Evolutionary conservation across 768 basidiomycete species (phyloP).

Genomic region (Paxillus rubicundulus): DNA sequence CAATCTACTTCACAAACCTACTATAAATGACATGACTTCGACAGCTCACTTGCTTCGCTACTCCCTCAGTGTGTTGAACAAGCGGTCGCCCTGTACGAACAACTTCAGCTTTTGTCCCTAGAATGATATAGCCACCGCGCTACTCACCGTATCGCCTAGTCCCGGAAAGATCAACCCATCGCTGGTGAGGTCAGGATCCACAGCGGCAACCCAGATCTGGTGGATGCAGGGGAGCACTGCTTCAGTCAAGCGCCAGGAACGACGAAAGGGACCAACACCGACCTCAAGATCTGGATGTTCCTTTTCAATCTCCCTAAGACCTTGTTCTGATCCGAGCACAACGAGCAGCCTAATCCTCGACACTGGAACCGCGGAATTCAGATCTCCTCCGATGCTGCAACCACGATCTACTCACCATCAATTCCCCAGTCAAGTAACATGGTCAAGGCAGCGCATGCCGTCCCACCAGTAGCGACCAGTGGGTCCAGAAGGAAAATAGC

Average conservation of each 20-base stretch:
- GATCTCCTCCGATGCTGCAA: background rate
- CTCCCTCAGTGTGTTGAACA: constrained; percentile 69
- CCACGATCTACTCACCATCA: constrained; percentile 43
- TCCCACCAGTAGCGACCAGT: constrained; percentile 91
- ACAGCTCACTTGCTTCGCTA: constrained; percentile 16
- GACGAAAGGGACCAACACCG: background rate
- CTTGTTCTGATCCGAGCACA: constrained; percentile 75
- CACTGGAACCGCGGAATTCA: constrained; percentile 35
- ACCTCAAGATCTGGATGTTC: constrained; percentile 84
- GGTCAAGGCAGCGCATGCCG: constrained; percentile 79
- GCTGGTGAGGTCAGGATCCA: constrained; percentile 68
- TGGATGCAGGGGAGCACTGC: background rate
- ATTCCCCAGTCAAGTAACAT: constrained; percentile 89
- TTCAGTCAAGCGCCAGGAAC: background rate
- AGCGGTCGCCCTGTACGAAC: constrained; percentile 67
- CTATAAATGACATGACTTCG: background rate
- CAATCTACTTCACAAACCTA: background rate
- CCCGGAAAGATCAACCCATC: constrained; percentile 88
- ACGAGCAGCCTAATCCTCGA: constrained; percentile 77
- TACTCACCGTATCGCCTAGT: constrained; percentile 81
- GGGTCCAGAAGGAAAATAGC: constrained; percentile 88
- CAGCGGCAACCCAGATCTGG: constrained; percentile 84
- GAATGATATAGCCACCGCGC: background rate
- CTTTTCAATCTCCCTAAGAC: constrained; percentile 60
- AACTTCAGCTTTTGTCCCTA: constrained; percentile 1